Conservation (phyloP, 78 protist species). For the Dictyostelium brefeldianum region DNA sequence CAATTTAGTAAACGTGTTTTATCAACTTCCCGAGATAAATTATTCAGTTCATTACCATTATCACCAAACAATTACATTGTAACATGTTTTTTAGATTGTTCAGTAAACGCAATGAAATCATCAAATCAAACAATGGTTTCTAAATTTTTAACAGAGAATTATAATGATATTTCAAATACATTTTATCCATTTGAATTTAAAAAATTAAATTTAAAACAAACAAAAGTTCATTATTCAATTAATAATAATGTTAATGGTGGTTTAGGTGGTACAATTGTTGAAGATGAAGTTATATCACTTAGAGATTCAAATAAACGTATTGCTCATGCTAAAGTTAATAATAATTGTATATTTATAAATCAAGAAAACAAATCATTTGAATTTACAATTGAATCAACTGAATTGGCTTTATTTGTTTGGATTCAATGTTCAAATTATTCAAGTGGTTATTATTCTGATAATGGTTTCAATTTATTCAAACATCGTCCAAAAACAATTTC, state of each 20-base stretch:
- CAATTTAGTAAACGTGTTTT: conserved; percentile 2
- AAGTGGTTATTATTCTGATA: conserved; percentile 61
- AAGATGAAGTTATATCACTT: neutral
- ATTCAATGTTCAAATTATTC: neutral
- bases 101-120: neutral
- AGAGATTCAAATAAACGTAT: neutral
- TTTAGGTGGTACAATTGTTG: neutral
- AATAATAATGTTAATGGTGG: neutral
- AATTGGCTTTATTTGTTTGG: conserved; percentile 75
- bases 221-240: neutral
- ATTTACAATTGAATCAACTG: conserved; percentile 10
- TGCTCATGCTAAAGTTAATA: neutral
- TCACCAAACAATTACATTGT: neutral
- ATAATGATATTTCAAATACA: conserved; percentile 20
- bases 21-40: neutral
- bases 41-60: neutral
- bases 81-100: neutral
- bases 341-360: neutral
- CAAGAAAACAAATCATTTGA: neutral
- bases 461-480: conserved; percentile 60
- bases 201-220: conserved; percentile 29
- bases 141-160: neutral
- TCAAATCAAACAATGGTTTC: neutral
- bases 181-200: conserved; percentile 44
- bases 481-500: conserved; percentile 4